Percentiles rank a stretch among this genome's conserved stretches.
Evolutionary conservation across 2,329 filamentous ascomycete genomes (phyloP).

Genomic region (Cercospora zeae-maydis): DNA sequence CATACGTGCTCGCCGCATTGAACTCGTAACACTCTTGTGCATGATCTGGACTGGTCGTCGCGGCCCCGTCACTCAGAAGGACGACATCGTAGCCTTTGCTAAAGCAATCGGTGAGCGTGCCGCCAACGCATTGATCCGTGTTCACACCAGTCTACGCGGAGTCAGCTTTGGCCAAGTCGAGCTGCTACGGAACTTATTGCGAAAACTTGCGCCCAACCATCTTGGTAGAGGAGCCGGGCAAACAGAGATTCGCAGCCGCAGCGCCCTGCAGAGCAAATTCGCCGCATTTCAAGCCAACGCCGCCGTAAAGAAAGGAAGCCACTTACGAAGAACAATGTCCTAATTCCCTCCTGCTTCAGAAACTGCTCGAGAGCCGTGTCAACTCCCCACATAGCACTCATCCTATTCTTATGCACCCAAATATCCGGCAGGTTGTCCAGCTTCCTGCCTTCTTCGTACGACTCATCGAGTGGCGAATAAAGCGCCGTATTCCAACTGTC

Average conservation of each 20-base stretch:
- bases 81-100: constrained; percentile 55
- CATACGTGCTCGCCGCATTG: constrained; percentile 37
- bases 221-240: background rate
- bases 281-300: background rate
- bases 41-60: constrained; percentile 47
- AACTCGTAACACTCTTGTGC: constrained; percentile 38
- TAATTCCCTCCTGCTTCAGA: constrained; percentile 42
- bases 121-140: constrained; percentile 59
- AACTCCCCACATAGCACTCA: constrained; percentile 55
- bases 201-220: background rate
- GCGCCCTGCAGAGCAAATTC: background rate
- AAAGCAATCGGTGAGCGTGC: constrained; percentile 55
- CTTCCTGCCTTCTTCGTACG: constrained; percentile 35
- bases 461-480: constrained; percentile 45
- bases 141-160: constrained; percentile 50
- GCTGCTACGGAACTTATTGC: background rate
- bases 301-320: background rate
- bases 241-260: background rate
- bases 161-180: background rate
- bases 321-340: constrained; percentile 50
- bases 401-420: constrained; percentile 55
- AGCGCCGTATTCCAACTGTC: constrained; percentile 57
- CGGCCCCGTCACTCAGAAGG: constrained; percentile 54
- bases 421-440: constrained; percentile 43
- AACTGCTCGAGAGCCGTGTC: constrained; percentile 44